Evolutionary conservation across 106 monocot genomes (phyloP).

Genomic region (Phalaenopsis aphrodite): DNA sequence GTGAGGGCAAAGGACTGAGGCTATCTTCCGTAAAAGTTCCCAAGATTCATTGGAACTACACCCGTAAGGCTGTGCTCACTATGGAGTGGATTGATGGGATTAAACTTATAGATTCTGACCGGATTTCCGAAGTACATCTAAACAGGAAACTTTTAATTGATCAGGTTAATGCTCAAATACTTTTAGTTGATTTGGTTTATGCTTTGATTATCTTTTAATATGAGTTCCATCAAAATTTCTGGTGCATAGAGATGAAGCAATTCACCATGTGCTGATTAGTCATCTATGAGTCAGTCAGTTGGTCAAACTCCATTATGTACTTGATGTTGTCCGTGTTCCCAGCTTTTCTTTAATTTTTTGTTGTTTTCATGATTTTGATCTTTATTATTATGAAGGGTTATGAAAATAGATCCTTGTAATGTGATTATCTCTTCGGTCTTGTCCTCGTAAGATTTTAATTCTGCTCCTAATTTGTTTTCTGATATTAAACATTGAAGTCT

Average conservation of each 20-base stretch:
- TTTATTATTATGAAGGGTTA: not conserved
- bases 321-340: not conserved
- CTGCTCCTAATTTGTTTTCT: not conserved
- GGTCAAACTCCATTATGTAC: not conserved
- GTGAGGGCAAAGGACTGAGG: constrained; percentile 20
- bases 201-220: not conserved
- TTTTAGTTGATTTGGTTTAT: constrained; percentile 70
- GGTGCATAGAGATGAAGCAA: not conserved
- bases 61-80: constrained; percentile 74
- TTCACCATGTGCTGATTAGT: not conserved
- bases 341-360: not conserved
- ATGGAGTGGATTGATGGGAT: constrained; percentile 99
- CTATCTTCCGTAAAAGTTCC: constrained; percentile 62
- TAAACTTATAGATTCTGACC: constrained; percentile 70
- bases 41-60: constrained; percentile 93
- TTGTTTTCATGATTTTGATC: not conserved
- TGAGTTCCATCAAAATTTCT: not conserved
- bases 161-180: constrained; percentile 39
- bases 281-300: not conserved
- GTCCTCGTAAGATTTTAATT: not conserved
- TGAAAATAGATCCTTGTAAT: not conserved
- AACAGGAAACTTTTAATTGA: constrained; percentile 73
- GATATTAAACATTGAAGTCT: too few species aligned
- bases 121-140: constrained; percentile 62
- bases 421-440: not conserved